phyloP scores from a whole-genome alignment of 345 rosid genomes.

The Rubroshorea leprosula region DNA sequence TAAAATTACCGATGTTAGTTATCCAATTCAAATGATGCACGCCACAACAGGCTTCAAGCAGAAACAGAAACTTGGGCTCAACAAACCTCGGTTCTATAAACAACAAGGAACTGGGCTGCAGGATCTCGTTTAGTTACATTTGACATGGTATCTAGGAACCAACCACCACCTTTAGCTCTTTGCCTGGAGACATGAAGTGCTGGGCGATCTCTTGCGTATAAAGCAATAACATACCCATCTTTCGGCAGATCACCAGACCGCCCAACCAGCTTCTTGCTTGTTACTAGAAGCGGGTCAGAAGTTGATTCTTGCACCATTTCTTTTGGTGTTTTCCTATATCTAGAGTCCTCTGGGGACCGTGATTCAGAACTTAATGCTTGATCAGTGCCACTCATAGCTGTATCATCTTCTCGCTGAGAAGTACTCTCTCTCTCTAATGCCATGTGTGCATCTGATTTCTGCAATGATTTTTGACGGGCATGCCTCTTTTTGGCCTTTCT shows the following conservation, averaged over 20 bases:
- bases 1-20: neutral
- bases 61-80: constrained; percentile 9
- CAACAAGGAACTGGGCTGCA: constrained; percentile 93
- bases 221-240: constrained; percentile 86
- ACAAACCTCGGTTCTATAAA: constrained; percentile 78
- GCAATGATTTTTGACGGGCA: constrained; percentile 57
- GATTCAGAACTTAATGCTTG: constrained; percentile 77
- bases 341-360: constrained; percentile 72
- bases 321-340: constrained; percentile 76
- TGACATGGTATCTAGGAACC: constrained; percentile 89
- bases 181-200: constrained; percentile 85
- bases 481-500: constrained; percentile 96
- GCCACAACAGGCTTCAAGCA: neutral
- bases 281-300: constrained; percentile 41
- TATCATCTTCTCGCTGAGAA: constrained; percentile 72
- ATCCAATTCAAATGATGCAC: neutral
- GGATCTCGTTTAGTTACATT: constrained; percentile 94
- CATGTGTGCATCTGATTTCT: constrained; percentile 56
- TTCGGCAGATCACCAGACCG: constrained; percentile 58
- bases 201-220: constrained; percentile 67
- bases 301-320: constrained; percentile 55
- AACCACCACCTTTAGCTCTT: constrained; percentile 94
- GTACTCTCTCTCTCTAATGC: constrained; percentile 60
- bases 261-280: constrained; percentile 48
- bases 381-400: constrained; percentile 86